These are phyloP conservation scores for Periconia sp. DNA, from an alignment of 2,329 filamentous ascomycete species.

Conservation along the genomic window DNA sequence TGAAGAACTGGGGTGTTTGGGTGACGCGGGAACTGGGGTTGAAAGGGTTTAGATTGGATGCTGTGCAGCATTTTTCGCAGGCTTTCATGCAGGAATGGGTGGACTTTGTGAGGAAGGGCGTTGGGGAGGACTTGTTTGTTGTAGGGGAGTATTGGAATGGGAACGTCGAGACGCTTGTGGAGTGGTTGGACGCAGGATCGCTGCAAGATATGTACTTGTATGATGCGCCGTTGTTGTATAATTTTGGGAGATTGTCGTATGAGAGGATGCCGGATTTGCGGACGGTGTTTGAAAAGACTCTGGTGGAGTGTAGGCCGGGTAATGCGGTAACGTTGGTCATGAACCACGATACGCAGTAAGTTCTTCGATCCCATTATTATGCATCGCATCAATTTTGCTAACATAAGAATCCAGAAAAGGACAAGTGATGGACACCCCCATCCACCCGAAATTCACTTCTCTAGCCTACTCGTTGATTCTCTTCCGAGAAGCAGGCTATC, in stretches of 20 bases:
- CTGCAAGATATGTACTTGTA: neutral
- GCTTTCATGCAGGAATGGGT: neutral
- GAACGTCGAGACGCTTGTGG: neutral
- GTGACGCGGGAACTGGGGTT: neutral
- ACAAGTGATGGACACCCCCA: slow-evolving; percentile 2
- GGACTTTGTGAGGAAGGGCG: neutral
- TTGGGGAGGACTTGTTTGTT: neutral
- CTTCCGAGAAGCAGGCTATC: neutral
- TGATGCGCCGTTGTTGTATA: slow-evolving; percentile 1
- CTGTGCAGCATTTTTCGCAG: slow-evolving; percentile 2
- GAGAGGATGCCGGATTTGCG: neutral
- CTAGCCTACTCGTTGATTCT: slow-evolving; percentile 1
- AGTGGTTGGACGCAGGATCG: neutral
- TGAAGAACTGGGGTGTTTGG: slow-evolving; percentile 3
- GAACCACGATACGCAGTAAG: slow-evolving; percentile 6
- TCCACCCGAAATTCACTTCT: neutral
- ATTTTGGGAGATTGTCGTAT: neutral
- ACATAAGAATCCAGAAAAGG: neutral
- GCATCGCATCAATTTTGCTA: too few species aligned
- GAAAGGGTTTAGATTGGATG: slow-evolving; percentile 1
- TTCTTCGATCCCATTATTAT: neutral
- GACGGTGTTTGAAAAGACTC: neutral
- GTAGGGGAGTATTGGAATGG: slow-evolving; percentile 2
- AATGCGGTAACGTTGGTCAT: slow-evolving; percentile 2
- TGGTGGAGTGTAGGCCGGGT: neutral